Evolutionary conservation across 192 early-diverging fungal genomes (phyloP).

Genomic region (Coemansia sp.): DNA sequence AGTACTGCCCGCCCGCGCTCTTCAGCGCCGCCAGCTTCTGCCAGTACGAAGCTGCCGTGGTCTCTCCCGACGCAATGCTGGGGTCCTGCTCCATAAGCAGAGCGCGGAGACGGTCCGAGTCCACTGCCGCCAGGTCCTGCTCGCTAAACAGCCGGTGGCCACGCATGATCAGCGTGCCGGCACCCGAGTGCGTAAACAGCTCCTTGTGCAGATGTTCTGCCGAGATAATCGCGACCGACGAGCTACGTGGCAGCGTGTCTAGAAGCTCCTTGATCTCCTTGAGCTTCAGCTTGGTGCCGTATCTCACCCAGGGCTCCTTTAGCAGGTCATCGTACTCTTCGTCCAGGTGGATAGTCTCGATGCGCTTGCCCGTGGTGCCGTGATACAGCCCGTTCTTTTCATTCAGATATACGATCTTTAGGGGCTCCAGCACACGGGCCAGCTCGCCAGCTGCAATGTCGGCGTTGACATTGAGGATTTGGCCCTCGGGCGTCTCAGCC

Average conservation of each 20-base stretch:
- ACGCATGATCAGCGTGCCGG: constrained; percentile 94
- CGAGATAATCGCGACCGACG: constrained; percentile 98
- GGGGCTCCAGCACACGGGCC: constrained; percentile 91
- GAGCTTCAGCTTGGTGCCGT: constrained; percentile 98
- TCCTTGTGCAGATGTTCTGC: constrained; percentile 99
- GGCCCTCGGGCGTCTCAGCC: constrained; percentile 92
- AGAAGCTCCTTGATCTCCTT: constrained; percentile 96
- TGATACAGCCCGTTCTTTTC: constrained; percentile 97
- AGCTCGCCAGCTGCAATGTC: constrained; percentile 98
- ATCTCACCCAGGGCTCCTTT: constrained; percentile 95
- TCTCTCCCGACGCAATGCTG: constrained; percentile 61
- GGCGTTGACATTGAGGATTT: constrained; percentile 98
- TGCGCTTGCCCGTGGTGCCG: constrained; percentile 91
- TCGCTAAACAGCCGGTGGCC: constrained; percentile 85
- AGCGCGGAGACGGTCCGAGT: constrained; percentile 77
- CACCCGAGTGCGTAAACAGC: constrained; percentile 96
- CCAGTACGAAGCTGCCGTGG: constrained; percentile 73
- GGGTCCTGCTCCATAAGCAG: constrained; percentile 77
- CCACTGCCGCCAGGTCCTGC: constrained; percentile 63
- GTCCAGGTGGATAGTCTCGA: constrained; percentile 96
- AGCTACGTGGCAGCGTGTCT: constrained; percentile 92
- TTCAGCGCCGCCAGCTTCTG: constrained; percentile 56
- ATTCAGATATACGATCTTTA: constrained; percentile 97
- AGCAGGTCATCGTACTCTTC: constrained; percentile 97
- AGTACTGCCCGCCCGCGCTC: constrained; percentile 56